Percentiles rank a stretch among this genome's conserved stretches.
Evolutionary conservation across 1,284 basidiomycete genomes (phyloP).

Genomic region (Irpex sp.): DNA sequence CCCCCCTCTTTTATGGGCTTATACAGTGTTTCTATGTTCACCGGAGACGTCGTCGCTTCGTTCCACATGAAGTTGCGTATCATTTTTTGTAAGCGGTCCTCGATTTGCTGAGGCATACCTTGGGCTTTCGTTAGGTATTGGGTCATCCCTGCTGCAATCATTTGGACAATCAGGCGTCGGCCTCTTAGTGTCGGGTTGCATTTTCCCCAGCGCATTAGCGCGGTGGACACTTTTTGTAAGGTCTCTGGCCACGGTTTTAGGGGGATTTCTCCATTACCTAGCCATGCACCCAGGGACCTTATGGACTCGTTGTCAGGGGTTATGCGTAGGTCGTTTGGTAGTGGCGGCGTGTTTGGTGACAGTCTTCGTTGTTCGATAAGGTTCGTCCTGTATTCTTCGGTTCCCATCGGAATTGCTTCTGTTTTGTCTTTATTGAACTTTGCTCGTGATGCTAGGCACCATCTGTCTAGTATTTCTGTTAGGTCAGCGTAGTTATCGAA

Average conservation of each 20-base stretch:
- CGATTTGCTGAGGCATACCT: conserved; percentile 20
- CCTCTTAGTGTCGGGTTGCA: conserved; percentile 16
- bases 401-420: conserved; percentile 31
- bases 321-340: conserved; percentile 12
- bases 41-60: background rate
- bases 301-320: conserved; percentile 20
- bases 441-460: conserved; percentile 30
- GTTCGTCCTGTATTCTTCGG: background rate
- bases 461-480: conserved; percentile 19
- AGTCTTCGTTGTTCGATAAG: background rate
- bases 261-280: conserved; percentile 19
- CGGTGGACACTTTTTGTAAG: conserved; percentile 12
- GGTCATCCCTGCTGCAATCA: conserved; percentile 18
- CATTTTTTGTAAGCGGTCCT: conserved; percentile 3
- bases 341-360: background rate
- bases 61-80: conserved; percentile 22
- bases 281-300: conserved; percentile 25
- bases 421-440: conserved; percentile 34
- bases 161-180: conserved; percentile 18
- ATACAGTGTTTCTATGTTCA: conserved; percentile 9
- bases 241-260: conserved; percentile 19
- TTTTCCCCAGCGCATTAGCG: conserved; percentile 19
- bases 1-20: conserved; percentile 15
- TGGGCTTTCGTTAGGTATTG: conserved; percentile 26
- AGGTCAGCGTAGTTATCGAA: conserved; percentile 20